Evolutionary conservation across 2,329 filamentous ascomycete genomes (phyloP), one percentile per base, ranked within the genome.

Genomic region (Xylaria sp.): DNA sequence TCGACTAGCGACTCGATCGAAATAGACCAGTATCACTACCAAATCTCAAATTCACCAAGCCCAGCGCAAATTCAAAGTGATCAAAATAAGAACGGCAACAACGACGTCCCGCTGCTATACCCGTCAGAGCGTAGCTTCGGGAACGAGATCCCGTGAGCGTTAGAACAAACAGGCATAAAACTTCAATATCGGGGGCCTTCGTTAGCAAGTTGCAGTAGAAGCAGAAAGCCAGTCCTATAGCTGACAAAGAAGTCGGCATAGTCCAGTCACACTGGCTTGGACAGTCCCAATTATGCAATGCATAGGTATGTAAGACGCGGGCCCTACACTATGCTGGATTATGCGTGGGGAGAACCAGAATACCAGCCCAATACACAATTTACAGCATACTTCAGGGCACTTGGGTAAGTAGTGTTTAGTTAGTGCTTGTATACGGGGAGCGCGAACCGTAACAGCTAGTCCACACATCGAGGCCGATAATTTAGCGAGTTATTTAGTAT

Each of bases 261-360:
- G 49, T 28, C 61, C 42, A 53, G 48, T 38, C 20, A 46, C 23
- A 5, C 11, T n/a, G 13, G 26, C 15, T 38, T 23, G 31, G 33
- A 11, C 5, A 33, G n/a, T 2, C 42, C 42, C 20, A 20, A 42
- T 56, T 23, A 56, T 38, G 33, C 53, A n/a, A 56, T 56, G 53
- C 53, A 20, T 20, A 56, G 15, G 15, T 15, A 56, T 56, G 51
- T 56, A 56, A 33, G 54, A 58, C 36, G 54, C 20, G 13, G 20
- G 33, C 26, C 36, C 36, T 26, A 38, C 36, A 36, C 53, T 40
- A 38, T 6, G 10, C 28, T 13, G 3, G 15, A 53, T 9, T 7
- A 6, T 53, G 7, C 17, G 9, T 56, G 51, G 31, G n/a, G 51
- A 23, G 51, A 56, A 23, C 28, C 17, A 23, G 23, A 61, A 33